Evolutionary conservation across 2,329 filamentous ascomycete genomes (phyloP).

Genomic region (Cladophialophora psammophila): DNA sequence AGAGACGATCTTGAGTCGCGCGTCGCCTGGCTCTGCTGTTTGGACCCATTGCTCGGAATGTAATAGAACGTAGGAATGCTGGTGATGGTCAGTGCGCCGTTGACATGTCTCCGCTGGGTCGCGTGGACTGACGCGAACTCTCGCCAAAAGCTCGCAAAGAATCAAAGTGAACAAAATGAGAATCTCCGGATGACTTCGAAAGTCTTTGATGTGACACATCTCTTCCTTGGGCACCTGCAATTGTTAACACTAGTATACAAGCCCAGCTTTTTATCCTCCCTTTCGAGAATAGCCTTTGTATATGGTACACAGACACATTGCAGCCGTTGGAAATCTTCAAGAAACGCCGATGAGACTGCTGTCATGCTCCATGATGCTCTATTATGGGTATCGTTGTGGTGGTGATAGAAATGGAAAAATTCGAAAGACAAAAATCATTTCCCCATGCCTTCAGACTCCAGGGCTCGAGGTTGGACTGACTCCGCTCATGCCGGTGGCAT

Average conservation of each 20-base stretch:
- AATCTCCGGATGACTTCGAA: background rate
- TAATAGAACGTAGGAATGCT: slow-evolving; percentile 24
- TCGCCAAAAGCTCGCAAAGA: background rate
- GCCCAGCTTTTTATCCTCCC: slow-evolving; percentile 18
- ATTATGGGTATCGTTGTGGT: slow-evolving; percentile 27
- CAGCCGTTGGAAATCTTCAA: slow-evolving; percentile 17
- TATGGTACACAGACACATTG: slow-evolving; percentile 29
- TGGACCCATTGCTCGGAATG: slow-evolving; percentile 22
- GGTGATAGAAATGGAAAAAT: slow-evolving; percentile 14
- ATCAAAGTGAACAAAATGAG: background rate
- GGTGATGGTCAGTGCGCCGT: slow-evolving; percentile 20
- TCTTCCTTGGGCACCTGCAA: slow-evolving; percentile 7
- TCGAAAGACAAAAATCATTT: slow-evolving; percentile 12
- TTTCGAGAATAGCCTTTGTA: slow-evolving; percentile 22
- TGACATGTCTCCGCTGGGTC: slow-evolving; percentile 2
- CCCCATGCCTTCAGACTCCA: slow-evolving; percentile 23
- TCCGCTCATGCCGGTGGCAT: slow-evolving; percentile 38
- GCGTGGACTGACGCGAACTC: background rate
- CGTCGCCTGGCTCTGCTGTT: slow-evolving; percentile 1
- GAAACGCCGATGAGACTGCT: slow-evolving; percentile 25
- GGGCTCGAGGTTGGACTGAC: slow-evolving; percentile 34
- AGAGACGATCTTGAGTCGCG: background rate
- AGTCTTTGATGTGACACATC: slow-evolving; percentile 3
- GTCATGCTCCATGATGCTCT: slow-evolving; percentile 24
- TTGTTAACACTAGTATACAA: slow-evolving; percentile 30